Conservation (phyloP, 768 basidiomycete genomes). For the Mrakia gelida region DNA sequence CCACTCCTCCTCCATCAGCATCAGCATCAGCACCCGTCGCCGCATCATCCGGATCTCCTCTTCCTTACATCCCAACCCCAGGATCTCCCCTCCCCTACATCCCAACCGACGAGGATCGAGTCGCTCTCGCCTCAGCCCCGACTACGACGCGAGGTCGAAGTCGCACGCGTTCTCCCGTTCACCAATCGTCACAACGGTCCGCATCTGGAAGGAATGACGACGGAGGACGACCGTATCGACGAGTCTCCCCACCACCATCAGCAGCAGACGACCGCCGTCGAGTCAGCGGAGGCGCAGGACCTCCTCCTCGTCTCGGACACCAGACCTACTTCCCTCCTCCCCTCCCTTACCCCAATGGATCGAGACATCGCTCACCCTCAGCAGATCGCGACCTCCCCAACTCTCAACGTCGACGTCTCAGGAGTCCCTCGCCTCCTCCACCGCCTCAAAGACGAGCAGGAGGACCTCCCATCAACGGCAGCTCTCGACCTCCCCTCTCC, state of each 20-base stretch:
- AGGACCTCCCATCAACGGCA: background rate
- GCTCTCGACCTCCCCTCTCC: background rate
- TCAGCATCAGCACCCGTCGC: too few species aligned
- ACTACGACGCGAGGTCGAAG: constrained; percentile 5
- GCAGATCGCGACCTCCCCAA: background rate
- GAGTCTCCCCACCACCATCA: background rate
- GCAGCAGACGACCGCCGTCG: too few species aligned
- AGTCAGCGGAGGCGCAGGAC: too few species aligned
- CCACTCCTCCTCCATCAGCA: background rate
- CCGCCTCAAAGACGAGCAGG: background rate
- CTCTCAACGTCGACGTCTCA: background rate
- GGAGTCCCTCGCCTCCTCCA: constrained; percentile 5
- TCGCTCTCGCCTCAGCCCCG: background rate
- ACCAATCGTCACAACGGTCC: background rate
- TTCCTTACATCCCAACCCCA: background rate
- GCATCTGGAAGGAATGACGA: background rate
- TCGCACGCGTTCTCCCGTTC: background rate
- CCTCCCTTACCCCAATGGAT: too few species aligned
- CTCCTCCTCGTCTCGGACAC: background rate
- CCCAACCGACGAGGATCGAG: background rate
- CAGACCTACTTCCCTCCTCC: background rate
- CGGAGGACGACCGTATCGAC: background rate
- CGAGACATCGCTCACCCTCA: background rate
- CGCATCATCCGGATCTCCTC: background rate
- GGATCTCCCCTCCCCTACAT: background rate